These are phyloP conservation scores for Ophiognomonia clavigignenti-juglandacearum DNA, from an alignment of 2,329 filamentous ascomycete genomes.

Conservation along the genomic window DNA sequence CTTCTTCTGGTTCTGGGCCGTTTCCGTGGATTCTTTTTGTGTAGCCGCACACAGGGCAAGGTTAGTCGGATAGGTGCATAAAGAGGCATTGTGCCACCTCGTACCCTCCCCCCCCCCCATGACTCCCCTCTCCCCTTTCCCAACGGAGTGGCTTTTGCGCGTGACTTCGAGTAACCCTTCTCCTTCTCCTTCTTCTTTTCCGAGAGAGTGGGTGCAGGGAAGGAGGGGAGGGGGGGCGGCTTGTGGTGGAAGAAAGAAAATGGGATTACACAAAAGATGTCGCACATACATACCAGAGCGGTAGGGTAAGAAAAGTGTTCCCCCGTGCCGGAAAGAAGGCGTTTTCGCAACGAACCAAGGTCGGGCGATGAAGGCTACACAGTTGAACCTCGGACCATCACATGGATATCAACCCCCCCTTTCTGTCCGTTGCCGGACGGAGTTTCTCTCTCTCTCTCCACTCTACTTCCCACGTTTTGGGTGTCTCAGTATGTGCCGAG, in stretches of 20 bases:
- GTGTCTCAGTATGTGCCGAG: conserved; percentile 19
- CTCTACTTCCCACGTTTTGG: too few species aligned
- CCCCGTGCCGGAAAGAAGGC: conserved; percentile 27
- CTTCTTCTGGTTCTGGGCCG: conserved; percentile 7
- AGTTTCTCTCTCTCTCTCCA: conserved; percentile 23
- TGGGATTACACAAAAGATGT: conserved; percentile 22
- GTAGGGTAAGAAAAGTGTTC: conserved; percentile 28
- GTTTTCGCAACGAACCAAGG: conserved; percentile 33
- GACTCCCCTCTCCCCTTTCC: too few species aligned
- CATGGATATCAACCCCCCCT: conserved; percentile 35
- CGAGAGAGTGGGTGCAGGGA: conserved; percentile 21
- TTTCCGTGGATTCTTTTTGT: conserved; percentile 18
- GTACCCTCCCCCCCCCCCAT: too few species aligned
- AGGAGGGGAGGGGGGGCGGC: conserved; percentile 14
- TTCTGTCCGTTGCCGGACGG: conserved; percentile 33
- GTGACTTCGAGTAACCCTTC: conserved; percentile 11
- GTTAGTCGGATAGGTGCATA: conserved; percentile 24
- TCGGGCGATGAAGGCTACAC: conserved; percentile 35
- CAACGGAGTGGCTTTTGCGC: too few species aligned
- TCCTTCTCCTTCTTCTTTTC: too few species aligned
- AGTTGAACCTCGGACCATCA: conserved; percentile 36
- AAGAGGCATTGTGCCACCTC: too few species aligned
- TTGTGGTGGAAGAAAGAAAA: too few species aligned
- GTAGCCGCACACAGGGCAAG: conserved; percentile 15
- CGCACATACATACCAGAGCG: conserved; percentile 35